Base-by-base conservation (phyloP, 345 rosid species). In the Camelina hispida region DNA sequence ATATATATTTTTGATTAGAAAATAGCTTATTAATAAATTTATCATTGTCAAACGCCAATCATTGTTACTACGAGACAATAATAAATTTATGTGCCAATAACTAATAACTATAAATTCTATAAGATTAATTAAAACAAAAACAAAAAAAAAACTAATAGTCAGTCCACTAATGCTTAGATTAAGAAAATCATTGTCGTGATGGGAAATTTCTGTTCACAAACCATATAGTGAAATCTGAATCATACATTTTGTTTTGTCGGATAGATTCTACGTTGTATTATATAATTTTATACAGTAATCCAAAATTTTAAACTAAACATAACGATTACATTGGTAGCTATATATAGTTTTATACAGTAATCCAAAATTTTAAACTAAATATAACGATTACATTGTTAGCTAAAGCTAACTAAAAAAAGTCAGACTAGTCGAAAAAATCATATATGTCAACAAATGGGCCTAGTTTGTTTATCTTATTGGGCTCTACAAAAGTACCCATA, bases 221-320 rank as follows among this genome's bases (percentile, higher is more conserved):
- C 37, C 23, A 30, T 30, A 6, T 30, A 66, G 53, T 51, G 60
- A 51, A 51, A 51, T 50, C 60, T 35, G 47, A 51, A 51, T 66
- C 15, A 52, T 15, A 38, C 62, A 54, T 38, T 68, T 38, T 7
- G 62, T 53, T 68, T 68, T 53, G 51, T 68, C 62, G 38, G 62
- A 23, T 23, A 40, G 52, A 53, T 52, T 10, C 2, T 1, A 51
- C 51, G 17, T 28, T 53, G 10, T 18, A 17, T 10, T 18, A 18
- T 51, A 18, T 50, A 9, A 25, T 25, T n/a, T 66, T 66, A 51
- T 37, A 66, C 18, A n/a, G 37, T n/a, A 67, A 52, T 5, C 4
- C 10, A 23, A 68, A 14, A 5, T 6, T 38, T 9, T 9, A 40
- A 38, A 38, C 22, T 50, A 48, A 50, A 9, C 54, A 18, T 3